phyloP scores from a whole-genome alignment of 1,284 basidiomycete genomes.

The Marasmius sp. region DNA sequence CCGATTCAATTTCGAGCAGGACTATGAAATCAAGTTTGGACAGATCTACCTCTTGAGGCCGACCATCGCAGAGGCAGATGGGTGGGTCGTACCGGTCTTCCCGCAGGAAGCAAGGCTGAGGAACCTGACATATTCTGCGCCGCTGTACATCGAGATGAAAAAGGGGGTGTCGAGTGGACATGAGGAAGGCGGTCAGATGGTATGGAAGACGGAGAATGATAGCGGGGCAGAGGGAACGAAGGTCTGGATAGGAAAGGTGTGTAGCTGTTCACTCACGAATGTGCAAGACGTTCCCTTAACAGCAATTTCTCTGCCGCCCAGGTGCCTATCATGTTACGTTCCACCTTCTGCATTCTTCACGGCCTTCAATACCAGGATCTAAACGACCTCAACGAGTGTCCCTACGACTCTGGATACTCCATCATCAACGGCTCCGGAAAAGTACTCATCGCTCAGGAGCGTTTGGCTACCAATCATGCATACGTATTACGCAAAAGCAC shows the following conservation, averaged over 20 bases:
- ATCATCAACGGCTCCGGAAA: constrained; percentile 99
- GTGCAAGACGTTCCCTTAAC: constrained; percentile 12
- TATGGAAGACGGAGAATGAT: constrained; percentile 79
- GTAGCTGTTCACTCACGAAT: background rate
- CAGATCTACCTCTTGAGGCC: constrained; percentile 97
- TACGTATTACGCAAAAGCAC: constrained; percentile 99
- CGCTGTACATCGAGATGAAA: constrained; percentile 95
- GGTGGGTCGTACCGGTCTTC: constrained; percentile 90
- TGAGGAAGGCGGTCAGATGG: constrained; percentile 83
- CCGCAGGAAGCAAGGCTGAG: constrained; percentile 97
- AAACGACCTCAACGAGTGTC: constrained; percentile 94
- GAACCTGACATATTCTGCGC: constrained; percentile 95
- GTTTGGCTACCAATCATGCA: constrained; percentile 99
- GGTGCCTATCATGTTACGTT: constrained; percentile 99
- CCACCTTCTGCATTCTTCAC: constrained; percentile 91
- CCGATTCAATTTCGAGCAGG: constrained; percentile 80
- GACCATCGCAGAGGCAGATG: constrained; percentile 94
- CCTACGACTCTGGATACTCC: constrained; percentile 98
- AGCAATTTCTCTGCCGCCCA: constrained; percentile 26
- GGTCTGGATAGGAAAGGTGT: constrained; percentile 94
- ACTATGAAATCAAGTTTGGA: constrained; percentile 96
- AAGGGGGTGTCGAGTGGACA: constrained; percentile 82
- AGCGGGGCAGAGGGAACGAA: constrained; percentile 72
- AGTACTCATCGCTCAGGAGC: constrained; percentile 97
- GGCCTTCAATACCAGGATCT: constrained; percentile 79